Percentiles rank a stretch among this genome's conserved stretches.
These are phyloP conservation scores for Neoscytalidium dimidiatum DNA, from an alignment of 2,329 filamentous ascomycete genomes.

Conservation along the genomic window DNA sequence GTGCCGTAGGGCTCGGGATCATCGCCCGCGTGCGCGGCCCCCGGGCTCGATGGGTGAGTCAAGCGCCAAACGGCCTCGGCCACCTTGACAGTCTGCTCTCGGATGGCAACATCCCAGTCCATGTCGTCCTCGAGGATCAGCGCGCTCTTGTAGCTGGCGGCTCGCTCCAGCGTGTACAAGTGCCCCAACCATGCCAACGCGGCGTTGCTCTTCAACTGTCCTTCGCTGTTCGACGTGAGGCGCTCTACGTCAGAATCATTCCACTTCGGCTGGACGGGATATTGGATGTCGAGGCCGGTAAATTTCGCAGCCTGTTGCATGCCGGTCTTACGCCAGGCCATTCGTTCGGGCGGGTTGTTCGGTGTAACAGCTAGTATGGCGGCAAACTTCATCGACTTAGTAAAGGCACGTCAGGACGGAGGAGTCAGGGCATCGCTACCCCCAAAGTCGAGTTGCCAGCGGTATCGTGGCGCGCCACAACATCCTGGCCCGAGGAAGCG, in stretches of 20 bases:
- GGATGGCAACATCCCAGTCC: slow-evolving; percentile 26
- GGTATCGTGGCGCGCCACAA: too few species aligned
- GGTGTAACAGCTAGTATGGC: slow-evolving; percentile 12
- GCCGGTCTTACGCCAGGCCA: slow-evolving; percentile 13
- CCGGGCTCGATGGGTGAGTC: neutral
- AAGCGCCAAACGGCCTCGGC: slow-evolving; percentile 21
- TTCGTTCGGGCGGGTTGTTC: neutral
- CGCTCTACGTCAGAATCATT: neutral
- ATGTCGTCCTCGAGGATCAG: slow-evolving; percentile 26
- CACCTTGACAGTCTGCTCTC: slow-evolving; percentile 23
- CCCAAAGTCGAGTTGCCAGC: too few species aligned
- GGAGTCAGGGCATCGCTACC: too few species aligned
- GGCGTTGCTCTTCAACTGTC: neutral
- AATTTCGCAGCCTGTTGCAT: slow-evolving; percentile 13
- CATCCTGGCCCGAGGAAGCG: too few species aligned
- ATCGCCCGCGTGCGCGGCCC: neutral
- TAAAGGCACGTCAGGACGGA: too few species aligned
- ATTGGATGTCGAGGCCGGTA: slow-evolving; percentile 14
- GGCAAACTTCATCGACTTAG: slow-evolving; percentile 17
- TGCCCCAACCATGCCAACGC: slow-evolving; percentile 18
- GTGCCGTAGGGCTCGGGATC: slow-evolving; percentile 31
- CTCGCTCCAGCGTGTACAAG: slow-evolving; percentile 14
- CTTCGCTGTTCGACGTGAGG: neutral
- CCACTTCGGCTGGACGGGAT: slow-evolving; percentile 4
- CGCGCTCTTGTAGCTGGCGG: slow-evolving; percentile 15